Base-by-base conservation (phyloP, 371 early-diverging fungal genomes). In the Apophysomyces trapeziformis region DNA sequence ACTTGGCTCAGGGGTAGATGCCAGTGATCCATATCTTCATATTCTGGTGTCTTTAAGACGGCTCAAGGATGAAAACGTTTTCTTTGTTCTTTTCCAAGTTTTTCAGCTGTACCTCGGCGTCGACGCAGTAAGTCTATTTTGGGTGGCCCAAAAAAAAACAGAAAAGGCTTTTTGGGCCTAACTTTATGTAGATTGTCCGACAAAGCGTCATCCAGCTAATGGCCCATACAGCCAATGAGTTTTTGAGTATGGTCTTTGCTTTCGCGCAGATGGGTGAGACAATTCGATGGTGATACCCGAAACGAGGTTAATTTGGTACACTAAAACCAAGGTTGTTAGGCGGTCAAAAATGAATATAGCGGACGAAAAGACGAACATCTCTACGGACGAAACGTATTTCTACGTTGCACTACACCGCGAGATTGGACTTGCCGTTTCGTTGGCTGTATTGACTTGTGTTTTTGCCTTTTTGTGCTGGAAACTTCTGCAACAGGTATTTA, bases 161-260 rank as follows among this genome's bases (percentile, higher is more conserved):
- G 3, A 26, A 26, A 26, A 26, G 32, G 32, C 32, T 26, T 39
- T 38, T 13, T 35, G 14, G 14, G 14, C 32, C 35, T 46, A 18
- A 60, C 2, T 26, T 16, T 64, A 12, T 36, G 39, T 64, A 83
- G 84, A 68, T 83, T 60, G 71, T 83, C n/a, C 68, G 84, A 35
- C 80, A 83, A 65, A 80, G 73, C 61, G 69, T 80, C 7, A 83
- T 83, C 60, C 84, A 83, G 60, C 43, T 80, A n/a, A 71, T 77
- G 7, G 79, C 80, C 11, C 78, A 83, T 68, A 69, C 72, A 21
- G 61, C 62, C 32, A 74, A 71, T 57, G 72, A 75, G 45, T 63
- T 77, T 14, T 46, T 83, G 2, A 61, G 71, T 16, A 69, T 77
- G 16, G 64, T 79, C 36, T 78, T 83, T 62, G 77, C 77, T n/a